A percentile compares a stretch with the other conserved stretches of the same genome.
These are phyloP conservation scores for Naganishia antarctica DNA, from an alignment of 768 basidiomycete genomes.

Conservation along the genomic window DNA sequence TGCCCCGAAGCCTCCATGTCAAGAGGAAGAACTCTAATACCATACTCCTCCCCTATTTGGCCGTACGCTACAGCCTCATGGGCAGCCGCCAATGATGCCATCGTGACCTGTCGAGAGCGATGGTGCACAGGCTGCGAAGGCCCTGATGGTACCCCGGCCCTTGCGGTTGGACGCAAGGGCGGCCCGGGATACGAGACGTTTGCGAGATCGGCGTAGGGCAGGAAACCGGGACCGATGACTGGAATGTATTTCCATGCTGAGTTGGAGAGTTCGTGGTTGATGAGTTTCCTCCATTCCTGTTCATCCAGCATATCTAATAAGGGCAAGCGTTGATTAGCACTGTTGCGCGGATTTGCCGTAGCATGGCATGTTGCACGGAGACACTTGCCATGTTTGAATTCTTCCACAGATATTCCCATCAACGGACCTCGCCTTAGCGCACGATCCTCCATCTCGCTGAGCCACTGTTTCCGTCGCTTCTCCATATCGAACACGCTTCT, in stretches of 20 bases:
- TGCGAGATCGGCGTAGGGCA: background rate
- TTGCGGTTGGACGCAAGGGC: background rate
- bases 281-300: constrained; percentile 8
- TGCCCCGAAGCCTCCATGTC: background rate
- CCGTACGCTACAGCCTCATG: constrained; percentile 12
- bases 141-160: background rate
- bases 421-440: constrained; percentile 1
- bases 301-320: constrained; percentile 1
- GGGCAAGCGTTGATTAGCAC: background rate
- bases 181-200: background rate
- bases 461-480: constrained; percentile 17
- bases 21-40: background rate
- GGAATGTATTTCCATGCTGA: constrained; percentile 19
- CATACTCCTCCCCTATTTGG: constrained; percentile 14
- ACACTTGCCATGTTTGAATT: background rate
- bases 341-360: background rate
- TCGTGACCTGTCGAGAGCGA: constrained; percentile 1
- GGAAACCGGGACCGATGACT: constrained; percentile 5
- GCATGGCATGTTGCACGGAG: too few relatives aligned
- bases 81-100: background rate
- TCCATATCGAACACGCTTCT: constrained; percentile 4
- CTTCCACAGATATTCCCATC: background rate
- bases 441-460: constrained; percentile 14
- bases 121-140: background rate
- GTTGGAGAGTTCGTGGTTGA: constrained; percentile 8